Base-by-base conservation (phyloP, 2,329 filamentous ascomycete species). In the Nemania serpens region DNA sequence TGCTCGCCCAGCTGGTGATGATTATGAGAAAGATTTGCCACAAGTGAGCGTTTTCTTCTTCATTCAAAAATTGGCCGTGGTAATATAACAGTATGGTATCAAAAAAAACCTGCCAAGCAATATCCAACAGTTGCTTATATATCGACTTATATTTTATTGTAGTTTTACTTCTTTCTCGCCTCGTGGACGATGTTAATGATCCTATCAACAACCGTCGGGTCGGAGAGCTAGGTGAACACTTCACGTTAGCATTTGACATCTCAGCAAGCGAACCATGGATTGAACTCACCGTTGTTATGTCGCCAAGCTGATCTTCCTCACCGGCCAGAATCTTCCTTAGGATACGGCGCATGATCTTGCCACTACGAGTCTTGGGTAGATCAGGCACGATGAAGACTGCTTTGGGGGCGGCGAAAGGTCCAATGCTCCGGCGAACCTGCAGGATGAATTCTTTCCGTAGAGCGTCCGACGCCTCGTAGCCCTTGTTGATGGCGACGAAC, bases 291-390 rank as follows among this genome's bases (percentile, higher is more conserved):
- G 95, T 98, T 18, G 91, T 91, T 37, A 84, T 96, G 74, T 99
- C 95, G 70, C 95, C 95, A 55, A 99, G 83, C 78, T 96, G 93
- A 76, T 99, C 95, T 79, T 97, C 94, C 82, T 99, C 95, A 37
- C 94, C 94, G 15, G 93, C 93, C 69, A 99, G 79, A 73, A 99
- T 96, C 91, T 99, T 99, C 71, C 95, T 86, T 81, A 99, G 79
- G 74, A 99, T 96, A 66, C 95, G 88, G 66, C 95, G 87, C 95
- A 99, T 99, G 74, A 99, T 99, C 89, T 99, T 99, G 68, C 95
- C 95, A 69, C 91, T 96, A 70, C 95, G 86, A 39, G 95, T 99
- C 88, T 99, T 98, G 71, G 95, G 95, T 67, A 99, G 85, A 75
- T 99, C 95, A 2, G 93, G 90, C 46, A 99, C 91, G 56, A 96